Evolutionary conservation across 495 filamentous ascomycete species (phyloP).

Genomic region (Acidiella bohemica): DNA sequence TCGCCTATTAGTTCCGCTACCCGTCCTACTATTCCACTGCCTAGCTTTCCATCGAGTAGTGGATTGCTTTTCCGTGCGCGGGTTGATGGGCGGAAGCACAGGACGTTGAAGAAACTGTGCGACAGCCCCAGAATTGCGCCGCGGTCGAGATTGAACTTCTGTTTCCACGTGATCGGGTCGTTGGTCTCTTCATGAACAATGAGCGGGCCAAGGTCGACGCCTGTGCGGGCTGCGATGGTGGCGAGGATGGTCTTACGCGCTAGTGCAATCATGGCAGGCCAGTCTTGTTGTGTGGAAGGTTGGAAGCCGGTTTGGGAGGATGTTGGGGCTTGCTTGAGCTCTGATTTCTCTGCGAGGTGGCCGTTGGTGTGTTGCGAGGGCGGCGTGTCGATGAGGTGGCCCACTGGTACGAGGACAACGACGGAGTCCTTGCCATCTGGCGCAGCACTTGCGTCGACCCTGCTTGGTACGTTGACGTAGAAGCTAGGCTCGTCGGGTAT

Average conservation of each 20-base stretch:
- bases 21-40: constrained; percentile 5
- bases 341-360: constrained; percentile 16
- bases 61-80: constrained; percentile 3
- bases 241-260: constrained; percentile 41
- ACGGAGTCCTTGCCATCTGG: constrained; percentile 46
- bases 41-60: constrained; percentile 6
- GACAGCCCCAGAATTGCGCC: constrained; percentile 55
- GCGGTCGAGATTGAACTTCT: constrained; percentile 53
- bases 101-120: constrained; percentile 59
- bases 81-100: constrained; percentile 49
- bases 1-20: constrained; percentile 10
- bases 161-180: constrained; percentile 46
- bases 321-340: not conserved
- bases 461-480: constrained; percentile 58
- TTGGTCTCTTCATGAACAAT: constrained; percentile 49
- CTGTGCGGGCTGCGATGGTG: constrained; percentile 43
- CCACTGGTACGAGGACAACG: constrained; percentile 54
- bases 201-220: constrained; percentile 30
- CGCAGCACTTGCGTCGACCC: constrained; percentile 51
- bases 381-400: constrained; percentile 37
- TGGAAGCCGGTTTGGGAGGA: constrained; percentile 1
- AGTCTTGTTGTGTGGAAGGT: constrained; percentile 37
- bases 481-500: constrained; percentile 53
- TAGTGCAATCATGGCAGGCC: constrained; percentile 37
- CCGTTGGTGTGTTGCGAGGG: constrained; percentile 19